Evolutionary conservation across 495 filamentous ascomycete species (phyloP), one percentile per base, ranked within the genome.

Genomic region (Neurospora sp.): DNA sequence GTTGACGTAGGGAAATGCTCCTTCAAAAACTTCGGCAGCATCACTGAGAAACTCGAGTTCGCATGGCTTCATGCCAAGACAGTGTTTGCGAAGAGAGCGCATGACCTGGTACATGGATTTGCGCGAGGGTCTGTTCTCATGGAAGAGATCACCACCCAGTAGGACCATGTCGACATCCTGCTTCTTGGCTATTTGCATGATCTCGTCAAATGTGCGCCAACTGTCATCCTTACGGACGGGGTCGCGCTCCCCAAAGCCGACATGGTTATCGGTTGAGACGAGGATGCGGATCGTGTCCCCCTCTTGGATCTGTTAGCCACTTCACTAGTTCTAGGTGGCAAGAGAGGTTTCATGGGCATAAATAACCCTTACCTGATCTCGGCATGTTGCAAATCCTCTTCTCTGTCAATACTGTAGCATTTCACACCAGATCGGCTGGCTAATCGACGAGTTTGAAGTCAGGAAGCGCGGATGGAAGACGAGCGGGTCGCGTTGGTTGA

Each of bases 101-200:
- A 98, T 98, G 70, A 98, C 96, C 74, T 98, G 91, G 79, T 96
- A 98, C 92, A 99, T 93, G 41, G 94, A 87, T 77, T 97, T 96
- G 61, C 96, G 87, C n/a, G 93, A 97, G 6, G 96, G 96, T 79
- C 97, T 97, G 77, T 99, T 99, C 74, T 99, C 96, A 80, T 99
- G 96, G 82, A 99, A 99, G 2, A 99, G 87, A 78, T 99, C 96
- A 37, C 96, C 96, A 9, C 90, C 95, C 22, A 98, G 87, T 12
- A 99, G 86, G 8, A 99, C 91, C 96, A 98, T 98, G 82, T 99
- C 96, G 71, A 92, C 96, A 84, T 98, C 96, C 61, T 87, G 87
- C 65, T 92, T 88, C 79, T 91, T 93, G 10, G 94, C 96, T 16
- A 98, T 82, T 72, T 90, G 91, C 93, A 99, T 97, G 61, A 97